Percentiles rank a stretch among this genome's conserved stretches.
These are phyloP conservation scores for Crataegus laevigata DNA, from an alignment of 306 rosid genomes.

Conservation along the genomic window DNA sequence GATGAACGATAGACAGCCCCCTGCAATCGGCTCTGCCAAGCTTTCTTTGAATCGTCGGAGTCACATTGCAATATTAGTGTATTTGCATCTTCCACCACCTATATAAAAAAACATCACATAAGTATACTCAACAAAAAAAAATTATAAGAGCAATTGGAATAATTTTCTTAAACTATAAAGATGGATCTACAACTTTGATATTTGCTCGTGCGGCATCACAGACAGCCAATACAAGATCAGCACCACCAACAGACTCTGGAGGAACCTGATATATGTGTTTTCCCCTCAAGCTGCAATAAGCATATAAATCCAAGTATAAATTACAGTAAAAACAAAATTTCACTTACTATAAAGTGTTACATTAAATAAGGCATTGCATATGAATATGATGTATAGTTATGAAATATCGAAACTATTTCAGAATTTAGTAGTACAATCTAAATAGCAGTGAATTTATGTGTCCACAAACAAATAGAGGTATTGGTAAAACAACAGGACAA, in stretches of 20 bases:
- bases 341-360: neutral
- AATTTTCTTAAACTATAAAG: conserved; percentile 5
- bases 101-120: conserved; percentile 14
- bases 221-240: conserved; percentile 71
- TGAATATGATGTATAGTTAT: neutral
- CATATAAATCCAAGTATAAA: conserved; percentile 10
- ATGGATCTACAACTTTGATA: conserved; percentile 48
- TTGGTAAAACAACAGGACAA: neutral
- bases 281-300: conserved; percentile 64
- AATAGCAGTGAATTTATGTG: neutral
- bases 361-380: neutral
- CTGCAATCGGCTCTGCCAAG: conserved; percentile 78
- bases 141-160: neutral
- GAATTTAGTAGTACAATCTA: neutral
- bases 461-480: neutral
- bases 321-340: neutral
- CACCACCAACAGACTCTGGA: conserved; percentile 66
- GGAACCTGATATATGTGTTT: conserved; percentile 66
- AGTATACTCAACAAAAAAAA: neutral
- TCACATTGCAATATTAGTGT: conserved; percentile 73
- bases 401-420: neutral
- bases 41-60: conserved; percentile 64
- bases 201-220: conserved; percentile 43
- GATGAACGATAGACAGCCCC: conserved; percentile 91
- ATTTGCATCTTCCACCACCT: conserved; percentile 88